Evolutionary conservation across 352 stramenopile genomes (phyloP), one percentile per base, ranked within the genome.

Genomic region (Phytophthora quininea): DNA sequence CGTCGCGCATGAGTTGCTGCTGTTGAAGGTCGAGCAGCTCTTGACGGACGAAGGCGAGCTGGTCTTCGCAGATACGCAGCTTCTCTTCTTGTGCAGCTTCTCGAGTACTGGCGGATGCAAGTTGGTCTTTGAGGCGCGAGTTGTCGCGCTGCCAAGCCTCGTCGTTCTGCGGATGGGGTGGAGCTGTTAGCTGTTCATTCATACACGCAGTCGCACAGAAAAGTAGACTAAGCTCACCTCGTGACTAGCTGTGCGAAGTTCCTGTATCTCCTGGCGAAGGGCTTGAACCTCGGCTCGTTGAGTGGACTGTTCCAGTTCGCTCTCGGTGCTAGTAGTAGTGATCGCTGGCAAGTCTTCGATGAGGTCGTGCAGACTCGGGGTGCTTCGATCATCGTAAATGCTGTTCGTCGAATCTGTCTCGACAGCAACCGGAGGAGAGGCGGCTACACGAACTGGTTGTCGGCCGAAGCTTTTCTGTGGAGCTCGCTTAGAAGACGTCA

Each of bases 391-490:
- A 27, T 69, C 54, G 0, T 62, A 54, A 29, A 54, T 1, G 31
- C 48, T 65, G 15, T 38, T 15, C 11, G 43, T 42, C 51, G 49
- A 32, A 14, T 31, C 58, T 0, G 53, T 49, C 14, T 14, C 47
- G 33, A 48, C 31, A 9, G 35, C 30, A 57, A 54, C 55, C 24
- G 51, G 42, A 5, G 61, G 60, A 40, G 54, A 40, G 9, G 54
- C 54, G 11, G 53, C 59, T 32, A 69, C 54, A 8, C 66, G 60
- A 30, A 19, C 48, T 31, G 60, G 59, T 46, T 48, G 60, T 11
- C 65, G 59, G 19, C 66, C 60, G 19, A 69, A 73, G 42, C 66
- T 73, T 58, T 73, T 73, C 31, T 73, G 65, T 14, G 48, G 54
- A 2, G 48, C 33, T 56, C 48, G 53, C 32, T 40, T 42, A 2